Conservation (phyloP, 768 basidiomycete species). For the Boletus rufocinnamomeus region DNA sequence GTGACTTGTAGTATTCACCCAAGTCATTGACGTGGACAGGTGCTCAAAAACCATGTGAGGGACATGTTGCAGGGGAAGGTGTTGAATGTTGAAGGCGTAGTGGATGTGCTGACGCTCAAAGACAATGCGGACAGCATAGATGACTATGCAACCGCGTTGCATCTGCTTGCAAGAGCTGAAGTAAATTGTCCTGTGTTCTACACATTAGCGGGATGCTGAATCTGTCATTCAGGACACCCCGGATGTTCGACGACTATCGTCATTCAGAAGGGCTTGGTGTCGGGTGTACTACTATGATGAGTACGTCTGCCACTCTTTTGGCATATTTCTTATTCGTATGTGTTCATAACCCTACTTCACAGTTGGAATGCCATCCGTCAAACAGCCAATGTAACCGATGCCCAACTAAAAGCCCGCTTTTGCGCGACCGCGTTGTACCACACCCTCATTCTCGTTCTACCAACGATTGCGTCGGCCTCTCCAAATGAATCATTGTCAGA, state of each 20-base stretch:
- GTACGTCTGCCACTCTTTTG: conserved; percentile 47
- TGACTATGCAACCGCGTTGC: conserved; percentile 70
- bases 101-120: conserved; percentile 85
- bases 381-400: conserved; percentile 75
- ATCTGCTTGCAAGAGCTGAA: conserved; percentile 58
- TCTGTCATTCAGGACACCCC: conserved; percentile 58
- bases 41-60: conserved; percentile 70
- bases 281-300: conserved; percentile 87
- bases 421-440: conserved; percentile 73
- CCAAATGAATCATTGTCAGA: conserved; percentile 41
- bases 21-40: conserved; percentile 36
- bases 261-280: conserved; percentile 81
- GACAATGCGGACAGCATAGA: conserved; percentile 63
- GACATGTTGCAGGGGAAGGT: conserved; percentile 73
- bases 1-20: neutral
- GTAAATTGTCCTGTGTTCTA: conserved; percentile 37
- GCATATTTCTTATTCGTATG: neutral
- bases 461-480: conserved; percentile 28
- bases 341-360: conserved; percentile 2
- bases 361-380: conserved; percentile 81
- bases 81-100: conserved; percentile 73
- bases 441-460: conserved; percentile 54
- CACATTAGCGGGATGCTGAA: conserved; percentile 3
- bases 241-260: conserved; percentile 63
- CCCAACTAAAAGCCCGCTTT: conserved; percentile 71